phyloP scores from a whole-genome alignment of 768 basidiomycete species.

The Boletellus ananiceps region DNA sequence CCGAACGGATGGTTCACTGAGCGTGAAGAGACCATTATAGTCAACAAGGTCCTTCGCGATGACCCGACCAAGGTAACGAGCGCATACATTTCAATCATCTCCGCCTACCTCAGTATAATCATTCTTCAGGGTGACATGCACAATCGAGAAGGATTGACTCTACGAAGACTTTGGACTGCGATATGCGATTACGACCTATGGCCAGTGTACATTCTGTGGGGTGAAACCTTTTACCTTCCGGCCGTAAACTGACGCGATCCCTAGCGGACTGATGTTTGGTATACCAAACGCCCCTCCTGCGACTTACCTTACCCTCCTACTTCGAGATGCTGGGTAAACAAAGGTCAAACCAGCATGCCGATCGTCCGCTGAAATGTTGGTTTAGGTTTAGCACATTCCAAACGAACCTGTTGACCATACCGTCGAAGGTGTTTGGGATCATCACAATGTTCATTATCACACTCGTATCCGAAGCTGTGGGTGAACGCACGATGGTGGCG shows the following conservation, averaged over 20 bases:
- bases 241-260: not conserved
- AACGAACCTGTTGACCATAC: slow-evolving; percentile 59
- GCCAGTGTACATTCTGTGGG: slow-evolving; percentile 55
- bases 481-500: slow-evolving; percentile 50
- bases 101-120: too few species aligned
- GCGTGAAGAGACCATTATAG: slow-evolving; percentile 56
- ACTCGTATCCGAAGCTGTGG: slow-evolving; percentile 46
- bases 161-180: slow-evolving; percentile 48
- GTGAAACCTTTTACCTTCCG: not conserved
- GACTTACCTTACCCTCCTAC: slow-evolving; percentile 55
- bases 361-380: not conserved
- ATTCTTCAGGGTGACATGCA: slow-evolving; percentile 48
- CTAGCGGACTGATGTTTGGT: slow-evolving; percentile 49
- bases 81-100: not conserved
- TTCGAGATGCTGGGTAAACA: slow-evolving; percentile 48
- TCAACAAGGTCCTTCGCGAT: slow-evolving; percentile 57
- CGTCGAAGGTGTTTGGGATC: slow-evolving; percentile 47
- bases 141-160: slow-evolving; percentile 56
- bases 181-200: slow-evolving; percentile 61
- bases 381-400: slow-evolving; percentile 54
- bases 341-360: not conserved
- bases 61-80: slow-evolving; percentile 50
- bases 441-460: slow-evolving; percentile 49
- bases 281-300: slow-evolving; percentile 47
- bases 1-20: slow-evolving; percentile 63